These are phyloP conservation scores for Cercophora newfieldiana DNA, from an alignment of 495 filamentous ascomycete species.

Conservation along the genomic window DNA sequence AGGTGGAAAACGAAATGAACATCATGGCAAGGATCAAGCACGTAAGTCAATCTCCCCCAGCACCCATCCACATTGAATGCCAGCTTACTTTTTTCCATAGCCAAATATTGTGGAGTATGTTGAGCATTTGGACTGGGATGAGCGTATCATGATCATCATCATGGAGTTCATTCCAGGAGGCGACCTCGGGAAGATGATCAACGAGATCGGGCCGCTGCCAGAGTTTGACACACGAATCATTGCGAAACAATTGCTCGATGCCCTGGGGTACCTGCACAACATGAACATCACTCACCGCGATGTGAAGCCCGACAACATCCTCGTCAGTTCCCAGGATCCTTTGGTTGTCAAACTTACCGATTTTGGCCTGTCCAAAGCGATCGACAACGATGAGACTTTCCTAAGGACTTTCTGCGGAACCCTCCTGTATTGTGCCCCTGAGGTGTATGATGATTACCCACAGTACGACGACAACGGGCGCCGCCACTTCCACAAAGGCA, in stretches of 20 bases:
- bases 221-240: slow-evolving; percentile 71
- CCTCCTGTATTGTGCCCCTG: slow-evolving; percentile 90
- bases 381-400: slow-evolving; percentile 83
- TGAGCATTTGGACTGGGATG: slow-evolving; percentile 74
- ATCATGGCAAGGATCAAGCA: slow-evolving; percentile 86
- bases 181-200: slow-evolving; percentile 75
- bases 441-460: slow-evolving; percentile 87
- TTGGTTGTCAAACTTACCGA: slow-evolving; percentile 88
- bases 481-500: slow-evolving; percentile 43
- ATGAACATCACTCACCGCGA: slow-evolving; percentile 92
- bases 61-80: not conserved
- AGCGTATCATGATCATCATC: slow-evolving; percentile 81
- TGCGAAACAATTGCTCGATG: slow-evolving; percentile 73
- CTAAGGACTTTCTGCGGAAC: slow-evolving; percentile 96
- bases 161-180: slow-evolving; percentile 92
- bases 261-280: slow-evolving; percentile 82
- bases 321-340: slow-evolving; percentile 71
- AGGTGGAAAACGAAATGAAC: slow-evolving; percentile 90
- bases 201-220: slow-evolving; percentile 56
- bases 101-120: slow-evolving; percentile 89
- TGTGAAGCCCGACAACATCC: slow-evolving; percentile 96
- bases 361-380: slow-evolving; percentile 86
- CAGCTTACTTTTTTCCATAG: slow-evolving; percentile 43
- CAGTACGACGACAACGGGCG: slow-evolving; percentile 52
- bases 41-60: slow-evolving; percentile 55